These are phyloP conservation scores for Fusarium sp. DNA, from an alignment of 2,329 filamentous ascomycete species.

Conservation along the genomic window DNA sequence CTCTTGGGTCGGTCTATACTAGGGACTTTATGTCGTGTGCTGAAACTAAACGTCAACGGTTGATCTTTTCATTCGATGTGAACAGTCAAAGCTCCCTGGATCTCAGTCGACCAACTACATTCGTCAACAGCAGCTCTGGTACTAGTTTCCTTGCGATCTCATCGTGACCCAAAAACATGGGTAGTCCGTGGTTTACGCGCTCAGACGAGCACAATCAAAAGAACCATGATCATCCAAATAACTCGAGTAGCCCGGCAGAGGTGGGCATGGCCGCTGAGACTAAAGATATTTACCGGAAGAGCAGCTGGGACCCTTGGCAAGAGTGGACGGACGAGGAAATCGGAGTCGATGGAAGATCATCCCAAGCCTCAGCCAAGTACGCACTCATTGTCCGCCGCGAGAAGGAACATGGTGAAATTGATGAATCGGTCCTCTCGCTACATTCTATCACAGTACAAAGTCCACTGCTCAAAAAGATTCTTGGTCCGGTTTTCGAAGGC, in stretches of 20 bases:
- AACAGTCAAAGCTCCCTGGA: neutral
- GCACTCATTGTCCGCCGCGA: neutral
- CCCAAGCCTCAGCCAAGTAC: neutral
- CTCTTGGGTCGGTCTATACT: too few relatives aligned
- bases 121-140: neutral
- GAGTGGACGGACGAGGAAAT: neutral
- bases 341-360: neutral
- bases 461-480: neutral
- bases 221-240: neutral
- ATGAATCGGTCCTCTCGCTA: neutral
- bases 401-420: neutral
- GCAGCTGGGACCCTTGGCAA: neutral
- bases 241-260: neutral
- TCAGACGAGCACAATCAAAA: neutral
- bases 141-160: accelerated
- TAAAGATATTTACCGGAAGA: neutral
- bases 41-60: neutral
- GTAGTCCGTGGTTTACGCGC: neutral
- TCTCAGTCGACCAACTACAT: neutral
- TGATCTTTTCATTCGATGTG: neutral
- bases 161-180: neutral
- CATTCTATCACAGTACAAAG: slow-evolving; percentile 8
- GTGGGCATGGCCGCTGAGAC: neutral
- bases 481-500: neutral
- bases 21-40: neutral